Evolutionary conservation across 805 yeast genomes (phyloP).

Genomic region (Ogataea parapolymorpha): DNA sequence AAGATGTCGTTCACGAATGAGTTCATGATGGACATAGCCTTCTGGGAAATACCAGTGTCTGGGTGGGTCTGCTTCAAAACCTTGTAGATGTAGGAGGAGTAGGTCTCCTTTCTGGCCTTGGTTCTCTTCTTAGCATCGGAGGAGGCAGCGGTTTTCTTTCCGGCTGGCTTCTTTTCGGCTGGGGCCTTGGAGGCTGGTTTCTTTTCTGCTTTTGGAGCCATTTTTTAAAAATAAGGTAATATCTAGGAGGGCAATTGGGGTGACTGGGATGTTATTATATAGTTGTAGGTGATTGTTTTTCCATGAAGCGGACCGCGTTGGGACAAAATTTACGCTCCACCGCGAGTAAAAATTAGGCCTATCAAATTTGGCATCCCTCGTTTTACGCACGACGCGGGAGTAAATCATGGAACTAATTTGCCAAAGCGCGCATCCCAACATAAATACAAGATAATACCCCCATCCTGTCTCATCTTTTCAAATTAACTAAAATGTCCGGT

Average conservation of each 20-base stretch:
- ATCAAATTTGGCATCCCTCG: background rate
- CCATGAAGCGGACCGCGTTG: slow-evolving; percentile 5
- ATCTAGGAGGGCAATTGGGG: slow-evolving; percentile 4
- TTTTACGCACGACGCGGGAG: slow-evolving; percentile 11
- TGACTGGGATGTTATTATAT: slow-evolving; percentile 7
- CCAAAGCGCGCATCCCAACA: slow-evolving; percentile 3
- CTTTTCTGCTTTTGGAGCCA: slow-evolving; percentile 65
- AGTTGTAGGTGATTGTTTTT: slow-evolving; percentile 4
- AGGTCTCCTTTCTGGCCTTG: slow-evolving; percentile 96
- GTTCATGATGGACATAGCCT: slow-evolving; percentile 98
- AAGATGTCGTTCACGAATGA: slow-evolving; percentile 97
- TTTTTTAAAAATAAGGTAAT: slow-evolving; percentile 30
- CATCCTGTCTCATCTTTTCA: slow-evolving; percentile 8
- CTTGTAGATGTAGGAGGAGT: slow-evolving; percentile 97
- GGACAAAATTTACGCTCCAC: slow-evolving; percentile 6
- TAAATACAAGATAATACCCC: slow-evolving; percentile 12
- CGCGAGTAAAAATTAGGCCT: slow-evolving; percentile 9
- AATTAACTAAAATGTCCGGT: slow-evolving; percentile 46
- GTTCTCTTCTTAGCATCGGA: slow-evolving; percentile 86
- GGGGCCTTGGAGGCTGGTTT: slow-evolving; percentile 93
- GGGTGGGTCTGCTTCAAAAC: slow-evolving; percentile 99
- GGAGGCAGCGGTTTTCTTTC: slow-evolving; percentile 83
- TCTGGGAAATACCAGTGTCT: slow-evolving; percentile 98
- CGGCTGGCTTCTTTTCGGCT: slow-evolving; percentile 92
- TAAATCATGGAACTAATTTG: slow-evolving; percentile 5